Percentiles rank a stretch among this genome's conserved stretches.
These are phyloP conservation scores for Tetraselmis striata DNA, from an alignment of 139 green algal genomes.

Conservation along the genomic window DNA sequence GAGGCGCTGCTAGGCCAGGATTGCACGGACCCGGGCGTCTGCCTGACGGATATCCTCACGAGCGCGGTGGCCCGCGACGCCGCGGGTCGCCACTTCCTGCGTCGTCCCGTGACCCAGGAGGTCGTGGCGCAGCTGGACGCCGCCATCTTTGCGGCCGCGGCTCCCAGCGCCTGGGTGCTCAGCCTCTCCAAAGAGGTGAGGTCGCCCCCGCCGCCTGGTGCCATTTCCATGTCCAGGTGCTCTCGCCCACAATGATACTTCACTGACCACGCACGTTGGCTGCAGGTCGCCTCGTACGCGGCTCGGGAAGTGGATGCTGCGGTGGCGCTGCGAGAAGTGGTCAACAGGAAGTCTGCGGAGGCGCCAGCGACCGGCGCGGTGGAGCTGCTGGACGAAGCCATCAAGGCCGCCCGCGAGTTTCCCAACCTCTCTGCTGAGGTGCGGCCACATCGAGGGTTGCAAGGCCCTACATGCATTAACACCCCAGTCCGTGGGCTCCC, in stretches of 20 bases:
- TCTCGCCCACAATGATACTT: no score
- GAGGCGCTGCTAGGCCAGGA: conserved; percentile 50
- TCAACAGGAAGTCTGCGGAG: conserved; percentile 17
- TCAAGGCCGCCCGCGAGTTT: conserved; percentile 42
- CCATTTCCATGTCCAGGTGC: no score
- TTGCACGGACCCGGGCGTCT: neutral
- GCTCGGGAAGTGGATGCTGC: conserved; percentile 44
- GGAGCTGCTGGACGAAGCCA: conserved; percentile 35
- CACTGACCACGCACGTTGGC: no score
- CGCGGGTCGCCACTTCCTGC: conserved; percentile 1
- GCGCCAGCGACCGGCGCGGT: conserved; percentile 20
- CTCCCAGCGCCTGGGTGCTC: conserved; percentile 21
- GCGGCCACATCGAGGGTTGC: no score
- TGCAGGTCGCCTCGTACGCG: conserved; percentile 18
- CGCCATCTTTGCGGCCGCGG: conserved; percentile 28
- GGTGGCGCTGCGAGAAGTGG: conserved; percentile 39
- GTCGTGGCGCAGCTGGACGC: conserved; percentile 34
- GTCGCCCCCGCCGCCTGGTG: no score
- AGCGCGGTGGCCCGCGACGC: neutral
- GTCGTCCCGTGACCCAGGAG: conserved; percentile 22
- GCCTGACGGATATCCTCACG: neutral
- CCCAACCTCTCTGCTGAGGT: conserved; percentile 43
- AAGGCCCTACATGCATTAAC: no score
- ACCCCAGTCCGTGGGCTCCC: no score
- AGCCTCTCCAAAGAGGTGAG: conserved; percentile 3